These are phyloP conservation scores for Trypanosoma congolense DNA, from an alignment of 208 protist genomes.

Conservation along the genomic window DNA sequence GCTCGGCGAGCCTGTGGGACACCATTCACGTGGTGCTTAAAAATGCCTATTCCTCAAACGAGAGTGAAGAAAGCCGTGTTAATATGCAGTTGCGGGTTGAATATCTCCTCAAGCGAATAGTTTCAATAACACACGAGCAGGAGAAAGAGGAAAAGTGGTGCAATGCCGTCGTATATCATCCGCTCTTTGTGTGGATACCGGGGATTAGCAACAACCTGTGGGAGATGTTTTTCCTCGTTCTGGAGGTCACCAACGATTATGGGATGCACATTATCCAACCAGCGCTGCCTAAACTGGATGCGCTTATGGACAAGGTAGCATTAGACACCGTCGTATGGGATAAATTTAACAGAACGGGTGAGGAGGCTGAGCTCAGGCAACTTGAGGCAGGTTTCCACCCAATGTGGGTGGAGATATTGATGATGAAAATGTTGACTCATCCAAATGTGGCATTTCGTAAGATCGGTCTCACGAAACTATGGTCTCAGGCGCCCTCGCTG, in stretches of 20 bases:
- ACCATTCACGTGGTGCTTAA: slow-evolving; percentile 40
- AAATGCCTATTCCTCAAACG: slow-evolving; percentile 30
- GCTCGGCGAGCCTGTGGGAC: slow-evolving; percentile 56
- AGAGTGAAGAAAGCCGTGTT: slow-evolving; percentile 51
- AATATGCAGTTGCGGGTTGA: slow-evolving; percentile 68
- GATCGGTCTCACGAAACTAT: slow-evolving; percentile 53
- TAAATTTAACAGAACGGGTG: background rate
- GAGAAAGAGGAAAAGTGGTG: slow-evolving; percentile 19
- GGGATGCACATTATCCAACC: slow-evolving; percentile 81
- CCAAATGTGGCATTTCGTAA: slow-evolving; percentile 78
- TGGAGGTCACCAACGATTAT: slow-evolving; percentile 80
- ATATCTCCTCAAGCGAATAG: slow-evolving; percentile 84
- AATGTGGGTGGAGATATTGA: slow-evolving; percentile 70
- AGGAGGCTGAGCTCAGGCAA: background rate
- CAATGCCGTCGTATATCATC: slow-evolving; percentile 25
- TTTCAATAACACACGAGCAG: slow-evolving; percentile 47
- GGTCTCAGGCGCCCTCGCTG: slow-evolving; percentile 40
- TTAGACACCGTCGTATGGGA: slow-evolving; percentile 8
- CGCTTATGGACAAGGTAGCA: slow-evolving; percentile 34
- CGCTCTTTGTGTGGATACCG: slow-evolving; percentile 43
- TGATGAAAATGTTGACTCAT: slow-evolving; percentile 75
- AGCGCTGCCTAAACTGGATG: slow-evolving; percentile 65
- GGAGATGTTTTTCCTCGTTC: slow-evolving; percentile 72
- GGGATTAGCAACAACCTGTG: slow-evolving; percentile 31
- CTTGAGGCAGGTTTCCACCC: slow-evolving; percentile 34